These are phyloP conservation scores for Camellia sinensis DNA, from an alignment of 148 eudicot genomes.

Conservation along the genomic window DNA sequence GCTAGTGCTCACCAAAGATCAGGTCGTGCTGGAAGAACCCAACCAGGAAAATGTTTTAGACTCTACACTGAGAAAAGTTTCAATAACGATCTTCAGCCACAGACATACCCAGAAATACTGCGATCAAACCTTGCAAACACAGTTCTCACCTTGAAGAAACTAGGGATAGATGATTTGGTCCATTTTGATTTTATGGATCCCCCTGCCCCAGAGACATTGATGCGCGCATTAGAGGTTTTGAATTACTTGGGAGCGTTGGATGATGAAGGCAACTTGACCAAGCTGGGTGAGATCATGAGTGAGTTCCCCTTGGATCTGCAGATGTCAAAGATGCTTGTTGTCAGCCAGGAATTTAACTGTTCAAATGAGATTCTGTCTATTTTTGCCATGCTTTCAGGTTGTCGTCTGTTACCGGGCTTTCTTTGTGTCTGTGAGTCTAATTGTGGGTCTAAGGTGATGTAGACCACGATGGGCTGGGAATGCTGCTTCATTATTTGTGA, in stretches of 20 bases:
- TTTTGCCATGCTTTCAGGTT: slow-evolving; percentile 94
- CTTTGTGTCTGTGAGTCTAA: slow-evolving; percentile 5
- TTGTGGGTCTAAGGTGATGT: slow-evolving; percentile 15
- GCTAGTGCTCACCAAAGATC: slow-evolving; percentile 81
- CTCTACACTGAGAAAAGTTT: slow-evolving; percentile 78
- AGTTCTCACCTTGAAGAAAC: slow-evolving; percentile 76
- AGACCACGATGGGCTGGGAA: slow-evolving; percentile 17
- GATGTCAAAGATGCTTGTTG: slow-evolving; percentile 87
- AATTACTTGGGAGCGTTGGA: slow-evolving; percentile 86
- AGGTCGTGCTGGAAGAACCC: slow-evolving; percentile 84
- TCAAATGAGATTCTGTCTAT: slow-evolving; percentile 84
- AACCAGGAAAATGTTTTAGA: slow-evolving; percentile 72
- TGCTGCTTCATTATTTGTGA: slow-evolving; percentile 18
- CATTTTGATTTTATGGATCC: slow-evolving; percentile 98
- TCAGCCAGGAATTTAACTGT: slow-evolving; percentile 71
- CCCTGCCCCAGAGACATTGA: slow-evolving; percentile 88
- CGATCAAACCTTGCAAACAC: slow-evolving; percentile 89
- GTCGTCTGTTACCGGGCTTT: background rate
- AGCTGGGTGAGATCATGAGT: slow-evolving; percentile 76
- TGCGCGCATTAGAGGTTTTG: slow-evolving; percentile 82
- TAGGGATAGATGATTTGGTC: slow-evolving; percentile 89
- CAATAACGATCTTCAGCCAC: slow-evolving; percentile 74
- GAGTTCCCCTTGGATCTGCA: slow-evolving; percentile 87
- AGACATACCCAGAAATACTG: slow-evolving; percentile 84
- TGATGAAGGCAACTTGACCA: slow-evolving; percentile 85